Percentiles rank a stretch among this genome's conserved stretches.
These are phyloP conservation scores for Tulasnella sp. DNA, from an alignment of 768 basidiomycete genomes.

Conservation along the genomic window DNA sequence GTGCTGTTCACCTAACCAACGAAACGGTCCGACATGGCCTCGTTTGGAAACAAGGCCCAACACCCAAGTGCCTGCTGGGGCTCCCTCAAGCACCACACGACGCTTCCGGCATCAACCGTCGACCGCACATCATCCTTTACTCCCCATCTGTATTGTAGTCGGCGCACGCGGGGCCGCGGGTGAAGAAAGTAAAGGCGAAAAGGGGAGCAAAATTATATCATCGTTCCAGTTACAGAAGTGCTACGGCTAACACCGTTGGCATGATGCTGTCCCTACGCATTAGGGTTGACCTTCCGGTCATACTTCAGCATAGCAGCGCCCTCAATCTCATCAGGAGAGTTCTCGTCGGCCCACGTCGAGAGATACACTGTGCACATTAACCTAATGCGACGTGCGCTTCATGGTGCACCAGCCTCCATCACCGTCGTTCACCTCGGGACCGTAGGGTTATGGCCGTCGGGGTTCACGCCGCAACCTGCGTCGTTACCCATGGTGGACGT, in stretches of 20 bases:
- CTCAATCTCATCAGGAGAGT: constrained; percentile 27
- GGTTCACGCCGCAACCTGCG: constrained; percentile 33
- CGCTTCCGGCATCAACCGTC: no score
- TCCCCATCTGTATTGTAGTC: no score
- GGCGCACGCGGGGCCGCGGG: no score
- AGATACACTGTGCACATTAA: constrained; percentile 33
- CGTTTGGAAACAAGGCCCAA: no score
- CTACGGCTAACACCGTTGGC: constrained; percentile 28
- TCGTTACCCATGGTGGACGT: neutral
- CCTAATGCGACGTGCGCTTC: neutral
- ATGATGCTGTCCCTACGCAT: constrained; percentile 33
- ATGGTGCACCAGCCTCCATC: constrained; percentile 34
- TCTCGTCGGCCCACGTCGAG: constrained; percentile 29
- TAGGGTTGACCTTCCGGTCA: constrained; percentile 11
- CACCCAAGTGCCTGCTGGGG: no score
- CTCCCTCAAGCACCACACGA: no score
- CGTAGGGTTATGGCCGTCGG: constrained; percentile 17
- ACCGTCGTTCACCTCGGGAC: constrained; percentile 30
- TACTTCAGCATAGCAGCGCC: neutral
- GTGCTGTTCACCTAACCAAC: no score
- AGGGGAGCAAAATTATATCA: no score
- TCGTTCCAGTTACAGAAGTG: constrained; percentile 21
- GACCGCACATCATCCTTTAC: no score
- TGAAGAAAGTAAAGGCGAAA: no score
- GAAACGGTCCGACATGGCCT: no score